Conservation (phyloP, 176 grass and related monocot genomes). For the Themeda triandra region DNA sequence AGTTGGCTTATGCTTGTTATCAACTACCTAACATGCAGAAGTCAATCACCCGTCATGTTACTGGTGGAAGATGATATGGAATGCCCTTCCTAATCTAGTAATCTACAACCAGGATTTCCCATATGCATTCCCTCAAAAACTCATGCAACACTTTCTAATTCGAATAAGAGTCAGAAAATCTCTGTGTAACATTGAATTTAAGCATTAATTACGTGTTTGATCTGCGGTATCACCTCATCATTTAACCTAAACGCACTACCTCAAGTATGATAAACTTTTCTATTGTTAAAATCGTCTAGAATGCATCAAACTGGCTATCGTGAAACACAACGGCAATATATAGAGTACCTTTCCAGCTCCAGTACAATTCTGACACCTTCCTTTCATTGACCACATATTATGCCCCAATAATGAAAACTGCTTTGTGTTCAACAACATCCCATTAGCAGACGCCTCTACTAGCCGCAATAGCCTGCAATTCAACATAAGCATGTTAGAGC, state of each 20-base stretch:
- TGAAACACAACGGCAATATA: conserved; percentile 9
- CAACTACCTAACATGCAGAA: too few species aligned
- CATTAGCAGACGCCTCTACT: conserved; percentile 66
- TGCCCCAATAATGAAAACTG: conserved; percentile 34
- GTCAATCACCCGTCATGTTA: too few species aligned
- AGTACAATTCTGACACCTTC: conserved; percentile 77
- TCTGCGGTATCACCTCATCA: background rate
- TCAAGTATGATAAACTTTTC: background rate
- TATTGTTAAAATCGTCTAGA: background rate
- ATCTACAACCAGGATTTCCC: too few species aligned
- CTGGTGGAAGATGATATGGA: too few species aligned
- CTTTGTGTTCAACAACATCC: conserved; percentile 38
- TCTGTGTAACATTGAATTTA: background rate
- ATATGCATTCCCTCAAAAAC: too few species aligned
- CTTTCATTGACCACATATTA: conserved; percentile 40
- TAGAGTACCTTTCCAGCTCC: conserved; percentile 75
- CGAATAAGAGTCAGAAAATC: background rate
- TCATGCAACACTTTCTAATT: too few species aligned
- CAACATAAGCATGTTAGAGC: too few species aligned
- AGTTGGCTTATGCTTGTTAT: too few species aligned
- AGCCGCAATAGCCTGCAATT: too few species aligned
- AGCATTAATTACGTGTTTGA: background rate
- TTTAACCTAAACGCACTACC: background rate
- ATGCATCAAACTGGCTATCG: background rate
- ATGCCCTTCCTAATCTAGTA: too few species aligned